phyloP scores from a whole-genome alignment of 1,284 basidiomycete genomes.

The Rhodotorula sp. region DNA sequence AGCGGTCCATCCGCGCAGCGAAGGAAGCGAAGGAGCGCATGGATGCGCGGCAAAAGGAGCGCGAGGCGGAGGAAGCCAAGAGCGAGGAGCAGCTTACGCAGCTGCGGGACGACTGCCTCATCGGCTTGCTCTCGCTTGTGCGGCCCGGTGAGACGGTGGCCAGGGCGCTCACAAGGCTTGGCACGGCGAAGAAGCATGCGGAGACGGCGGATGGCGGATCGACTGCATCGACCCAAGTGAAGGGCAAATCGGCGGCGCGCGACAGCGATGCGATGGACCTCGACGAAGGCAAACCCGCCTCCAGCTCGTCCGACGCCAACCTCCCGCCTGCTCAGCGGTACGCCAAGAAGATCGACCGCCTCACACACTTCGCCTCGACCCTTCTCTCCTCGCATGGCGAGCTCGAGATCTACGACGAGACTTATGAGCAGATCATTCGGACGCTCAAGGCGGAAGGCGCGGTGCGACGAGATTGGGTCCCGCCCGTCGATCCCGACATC shows the following conservation, averaged over 20 bases:
- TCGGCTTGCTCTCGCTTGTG: constrained; percentile 66
- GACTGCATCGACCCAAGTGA: neutral
- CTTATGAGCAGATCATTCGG: constrained; percentile 76
- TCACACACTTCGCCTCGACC: constrained; percentile 76
- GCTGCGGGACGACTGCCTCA: constrained; percentile 57
- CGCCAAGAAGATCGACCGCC: constrained; percentile 61
- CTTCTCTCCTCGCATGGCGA: constrained; percentile 74
- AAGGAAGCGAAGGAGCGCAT: constrained; percentile 57
- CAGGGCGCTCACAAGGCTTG: constrained; percentile 82
- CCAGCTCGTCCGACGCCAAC: neutral
- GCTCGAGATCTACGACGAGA: constrained; percentile 74
- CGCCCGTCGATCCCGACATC: constrained; percentile 62
- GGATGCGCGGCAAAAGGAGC: constrained; percentile 64
- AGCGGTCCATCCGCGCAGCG: constrained; percentile 81
- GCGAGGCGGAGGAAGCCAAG: constrained; percentile 60
- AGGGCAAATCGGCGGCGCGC: constrained; percentile 43
- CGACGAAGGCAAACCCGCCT: constrained; percentile 18
- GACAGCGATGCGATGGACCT: constrained; percentile 35
- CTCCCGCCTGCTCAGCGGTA: constrained; percentile 13
- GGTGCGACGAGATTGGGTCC: constrained; percentile 66
- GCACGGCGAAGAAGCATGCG: constrained; percentile 65
- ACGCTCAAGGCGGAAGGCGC: constrained; percentile 65
- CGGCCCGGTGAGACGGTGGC: constrained; percentile 87
- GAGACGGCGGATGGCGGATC: constrained; percentile 61
- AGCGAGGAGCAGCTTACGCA: constrained; percentile 49